Percentiles rank a stretch among this genome's conserved stretches.
These are phyloP conservation scores for Zopfia rhizophila DNA, from an alignment of 2,329 filamentous ascomycete genomes.

Conservation along the genomic window DNA sequence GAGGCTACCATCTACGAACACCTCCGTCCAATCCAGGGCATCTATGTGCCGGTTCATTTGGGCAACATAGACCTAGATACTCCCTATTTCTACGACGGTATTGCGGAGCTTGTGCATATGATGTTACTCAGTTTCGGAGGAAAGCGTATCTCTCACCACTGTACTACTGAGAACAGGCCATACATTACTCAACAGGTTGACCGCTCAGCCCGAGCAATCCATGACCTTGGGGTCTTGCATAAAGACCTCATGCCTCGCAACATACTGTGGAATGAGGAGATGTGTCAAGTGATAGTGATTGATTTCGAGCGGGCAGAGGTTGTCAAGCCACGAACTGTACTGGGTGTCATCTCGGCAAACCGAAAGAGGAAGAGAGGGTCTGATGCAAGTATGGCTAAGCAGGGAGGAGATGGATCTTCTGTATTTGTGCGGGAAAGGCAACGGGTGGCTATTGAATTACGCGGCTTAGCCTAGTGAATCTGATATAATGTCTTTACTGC, in stretches of 20 bases:
- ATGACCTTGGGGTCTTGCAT: conserved; percentile 19
- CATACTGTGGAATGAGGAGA: conserved; percentile 20
- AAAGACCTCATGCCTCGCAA: conserved; percentile 22
- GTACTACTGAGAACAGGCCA: too few species aligned
- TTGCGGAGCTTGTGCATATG: conserved; percentile 14
- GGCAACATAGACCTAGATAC: conserved; percentile 12
- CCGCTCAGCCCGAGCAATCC: too few species aligned
- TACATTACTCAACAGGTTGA: too few species aligned
- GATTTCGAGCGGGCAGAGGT: conserved; percentile 25
- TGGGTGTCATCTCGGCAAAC: too few species aligned
- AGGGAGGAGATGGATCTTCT: conserved; percentile 1
- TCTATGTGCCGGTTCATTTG: conserved; percentile 28
- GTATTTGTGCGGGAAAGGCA: conserved; percentile 4
- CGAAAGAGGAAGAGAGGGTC: too few species aligned
- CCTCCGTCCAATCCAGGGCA: conserved; percentile 31
- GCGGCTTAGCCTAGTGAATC: conserved; percentile 2
- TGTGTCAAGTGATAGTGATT: conserved; percentile 18
- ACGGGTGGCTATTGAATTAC: conserved; percentile 9
- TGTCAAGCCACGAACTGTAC: conserved; percentile 4
- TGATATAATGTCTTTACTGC: too few species aligned
- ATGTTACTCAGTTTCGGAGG: conserved; percentile 22
- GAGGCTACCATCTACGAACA: conserved; percentile 32
- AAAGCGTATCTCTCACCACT: too few species aligned
- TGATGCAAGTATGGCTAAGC: conserved; percentile 3
- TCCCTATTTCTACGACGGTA: conserved; percentile 16